phyloP scores from a whole-genome alignment of 208 protist species.

The Wallacemonas sp. region DNA sequence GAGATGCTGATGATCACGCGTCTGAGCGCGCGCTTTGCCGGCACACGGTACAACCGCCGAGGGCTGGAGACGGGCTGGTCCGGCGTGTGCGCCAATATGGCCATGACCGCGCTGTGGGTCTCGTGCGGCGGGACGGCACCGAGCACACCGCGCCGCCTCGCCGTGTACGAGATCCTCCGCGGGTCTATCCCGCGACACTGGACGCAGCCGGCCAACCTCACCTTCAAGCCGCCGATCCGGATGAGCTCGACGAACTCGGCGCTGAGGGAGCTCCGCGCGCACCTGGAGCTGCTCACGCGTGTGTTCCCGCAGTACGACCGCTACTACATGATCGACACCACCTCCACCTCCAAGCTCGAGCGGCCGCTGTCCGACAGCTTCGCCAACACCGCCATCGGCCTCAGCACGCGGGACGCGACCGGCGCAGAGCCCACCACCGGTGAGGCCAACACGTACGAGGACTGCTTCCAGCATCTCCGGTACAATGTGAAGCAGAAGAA shows the following conservation, averaged over 20 bases:
- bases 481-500: conserved; percentile 63
- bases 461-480: conserved; percentile 33
- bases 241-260: conserved; percentile 31
- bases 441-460: not conserved
- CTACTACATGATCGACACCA: conserved; percentile 65
- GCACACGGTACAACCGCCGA: conserved; percentile 86
- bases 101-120: conserved; percentile 72
- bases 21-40: conserved; percentile 71
- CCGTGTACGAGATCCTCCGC: conserved; percentile 62
- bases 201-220: conserved; percentile 80
- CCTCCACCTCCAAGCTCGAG: conserved; percentile 47
- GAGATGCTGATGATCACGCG: conserved; percentile 57
- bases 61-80: conserved; percentile 63
- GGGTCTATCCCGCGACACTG: conserved; percentile 80
- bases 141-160: conserved; percentile 26
- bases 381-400: conserved; percentile 15
- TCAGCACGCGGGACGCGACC: not conserved
- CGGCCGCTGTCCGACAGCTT: conserved; percentile 59
- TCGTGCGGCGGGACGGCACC: conserved; percentile 16
- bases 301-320: conserved; percentile 32
- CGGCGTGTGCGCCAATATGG: conserved; percentile 82
- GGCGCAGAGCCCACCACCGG: not conserved
- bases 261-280: conserved; percentile 26
- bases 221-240: conserved; percentile 63
- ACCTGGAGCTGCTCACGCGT: conserved; percentile 40